Base-by-base conservation (phyloP, 192 early-diverging fungal species). In the Dimargaris verticillata region DNA sequence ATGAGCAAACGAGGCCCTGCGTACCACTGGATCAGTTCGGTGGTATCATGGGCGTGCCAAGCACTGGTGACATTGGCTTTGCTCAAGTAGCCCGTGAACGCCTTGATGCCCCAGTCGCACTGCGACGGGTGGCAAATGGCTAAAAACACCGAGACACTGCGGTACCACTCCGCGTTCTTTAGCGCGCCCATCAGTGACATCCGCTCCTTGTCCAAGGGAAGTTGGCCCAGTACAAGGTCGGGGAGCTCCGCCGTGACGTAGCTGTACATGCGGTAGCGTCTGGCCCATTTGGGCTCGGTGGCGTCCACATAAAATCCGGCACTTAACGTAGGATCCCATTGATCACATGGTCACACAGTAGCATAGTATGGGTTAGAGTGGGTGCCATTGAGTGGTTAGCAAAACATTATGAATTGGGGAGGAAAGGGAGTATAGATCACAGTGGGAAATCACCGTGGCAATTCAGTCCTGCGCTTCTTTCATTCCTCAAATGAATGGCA, bases 251-350 rank as follows among this genome's bases (percentile, higher is more conserved):
- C 66, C 44, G 78, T 80, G 55, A 91, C 72, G 68, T 92, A 92
- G 12, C 83, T 77, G 69, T 88, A 87, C 91, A 94, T 94, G 42
- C 78, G 72, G 69, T 88, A 92, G 75, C 81, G 74, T 28, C 75
- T 72, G 44, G 64, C 55, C 88, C 87, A 93, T 24, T 84, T 82
- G 20, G 75, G 72, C 57, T 81, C 73, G 11, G 89, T 91, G 11
- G 89, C 87, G 63, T 93, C 83, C 17, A 86, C 71, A 60, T 84
- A 83, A 60, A 84, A 84, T 41, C 83, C 71, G 38, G 80, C 81
- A 22, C 80, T 77, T 58, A 66, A 55, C 24, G 65, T 71, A 44
- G 70, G 66, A 48, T 70, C 66, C 71, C 74, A 76, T 78, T 63
- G 82, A 38, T 38, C 33, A 2, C 33, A 38, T 5, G 33, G 33